Conservation (phyloP, 2,329 filamentous ascomycete species). For the Metarhizium robertsii region DNA sequence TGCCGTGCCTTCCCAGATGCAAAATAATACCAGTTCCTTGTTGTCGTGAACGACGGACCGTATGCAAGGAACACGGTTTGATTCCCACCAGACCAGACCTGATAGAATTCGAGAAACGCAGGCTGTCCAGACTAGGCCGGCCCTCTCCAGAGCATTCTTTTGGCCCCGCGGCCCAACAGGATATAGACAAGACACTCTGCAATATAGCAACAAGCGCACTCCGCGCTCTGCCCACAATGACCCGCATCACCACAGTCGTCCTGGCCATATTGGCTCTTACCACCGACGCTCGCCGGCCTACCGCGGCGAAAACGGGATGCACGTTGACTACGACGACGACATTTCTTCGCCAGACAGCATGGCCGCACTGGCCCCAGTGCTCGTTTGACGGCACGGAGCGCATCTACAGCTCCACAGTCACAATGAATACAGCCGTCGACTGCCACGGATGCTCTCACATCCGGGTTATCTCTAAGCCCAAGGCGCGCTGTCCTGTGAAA, state of each 20-base stretch:
- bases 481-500: constrained; percentile 17
- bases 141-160: neutral
- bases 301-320: constrained; percentile 12
- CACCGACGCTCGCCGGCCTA: neutral
- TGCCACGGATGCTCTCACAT: constrained; percentile 22
- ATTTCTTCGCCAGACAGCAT: constrained; percentile 14
- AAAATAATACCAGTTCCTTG: too few relatives aligned
- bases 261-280: neutral
- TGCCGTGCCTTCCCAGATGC: too few relatives aligned
- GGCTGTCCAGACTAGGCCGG: too few relatives aligned
- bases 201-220: neutral
- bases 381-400: constrained; percentile 13
- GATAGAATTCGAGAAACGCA: neutral
- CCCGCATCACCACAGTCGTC: neutral
- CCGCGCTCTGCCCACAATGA: neutral
- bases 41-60: too few relatives aligned
- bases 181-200: neutral
- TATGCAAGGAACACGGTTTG: too few relatives aligned
- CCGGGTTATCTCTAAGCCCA: constrained; percentile 10
- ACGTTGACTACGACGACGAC: constrained; percentile 17
- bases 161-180: too few relatives aligned
- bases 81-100: too few relatives aligned
- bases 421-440: constrained; percentile 15
- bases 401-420: constrained; percentile 18
- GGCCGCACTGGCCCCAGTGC: constrained; percentile 20